phyloP scores from a whole-genome alignment of 345 rosid genomes.

The Cardamine chenopodiifolia region DNA sequence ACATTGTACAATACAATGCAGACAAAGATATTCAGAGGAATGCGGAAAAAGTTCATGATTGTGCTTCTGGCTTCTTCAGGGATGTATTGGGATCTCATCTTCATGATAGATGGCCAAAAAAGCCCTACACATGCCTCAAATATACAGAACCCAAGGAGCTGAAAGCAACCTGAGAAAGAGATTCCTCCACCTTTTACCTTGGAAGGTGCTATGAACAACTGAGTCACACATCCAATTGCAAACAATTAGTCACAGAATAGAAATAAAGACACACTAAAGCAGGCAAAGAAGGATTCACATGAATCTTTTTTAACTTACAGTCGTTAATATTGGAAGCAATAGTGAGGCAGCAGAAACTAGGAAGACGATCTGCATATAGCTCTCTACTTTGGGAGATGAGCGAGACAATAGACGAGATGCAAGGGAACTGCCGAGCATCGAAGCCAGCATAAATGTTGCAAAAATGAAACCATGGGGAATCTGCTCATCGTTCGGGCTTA shows the following conservation, averaged over 20 bases:
- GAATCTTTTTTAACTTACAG: slow-evolving; percentile 48
- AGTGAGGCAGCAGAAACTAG: slow-evolving; percentile 69
- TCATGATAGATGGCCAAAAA: slow-evolving; percentile 99
- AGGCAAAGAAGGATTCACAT: not conserved
- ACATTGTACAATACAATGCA: slow-evolving; percentile 93
- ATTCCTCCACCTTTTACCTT: slow-evolving; percentile 81
- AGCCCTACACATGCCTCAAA: slow-evolving; percentile 97
- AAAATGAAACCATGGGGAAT: slow-evolving; percentile 99
- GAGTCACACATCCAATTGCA: slow-evolving; percentile 42
- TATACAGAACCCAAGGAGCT: slow-evolving; percentile 89
- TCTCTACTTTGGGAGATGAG: slow-evolving; percentile 74
- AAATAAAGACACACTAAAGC: slow-evolving; percentile 16
- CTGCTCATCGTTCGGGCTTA: slow-evolving; percentile 89
- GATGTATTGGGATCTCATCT: slow-evolving; percentile 98
- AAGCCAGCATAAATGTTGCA: slow-evolving; percentile 97
- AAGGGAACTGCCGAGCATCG: slow-evolving; percentile 95
- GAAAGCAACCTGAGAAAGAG: slow-evolving; percentile 74
- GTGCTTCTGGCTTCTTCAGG: slow-evolving; percentile 99
- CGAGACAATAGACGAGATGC: slow-evolving; percentile 96
- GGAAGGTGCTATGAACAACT: slow-evolving; percentile 64
- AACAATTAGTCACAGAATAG: slow-evolving; percentile 20
- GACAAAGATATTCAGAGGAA: slow-evolving; percentile 94
- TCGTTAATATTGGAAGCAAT: slow-evolving; percentile 79
- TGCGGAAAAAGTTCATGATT: slow-evolving; percentile 97
- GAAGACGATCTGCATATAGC: slow-evolving; percentile 96